Base-by-base conservation (phyloP, 1,284 basidiomycete species). In the Apiotrichum gamsii region DNA sequence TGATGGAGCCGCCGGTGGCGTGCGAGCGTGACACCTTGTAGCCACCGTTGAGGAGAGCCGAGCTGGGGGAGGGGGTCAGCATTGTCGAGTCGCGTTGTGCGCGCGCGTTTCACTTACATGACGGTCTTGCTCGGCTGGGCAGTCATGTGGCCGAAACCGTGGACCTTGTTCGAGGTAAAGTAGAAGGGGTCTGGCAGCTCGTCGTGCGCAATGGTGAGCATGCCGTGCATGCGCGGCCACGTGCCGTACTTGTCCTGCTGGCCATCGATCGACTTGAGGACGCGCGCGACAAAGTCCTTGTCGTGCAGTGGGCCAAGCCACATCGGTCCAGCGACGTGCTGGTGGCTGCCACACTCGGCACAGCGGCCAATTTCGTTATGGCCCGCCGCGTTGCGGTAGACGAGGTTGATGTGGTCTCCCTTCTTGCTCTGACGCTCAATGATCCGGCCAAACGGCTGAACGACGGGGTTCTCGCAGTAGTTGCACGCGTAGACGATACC, bases 281-380 rank as follows among this genome's bases (percentile, higher is more conserved):
- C 81, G 52, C 81, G 80, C 10, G 74, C 67, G 23, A 90, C 79
- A 61, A 97, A 99, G 0, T 74, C 75, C 1, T 74, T 63, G 63
- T 93, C 80, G 62, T 98, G 94, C 19, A 99, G 74, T 0, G 85
- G 80, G 1, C 86, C 93, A 14, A 87, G 82, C 94, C 94, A 98
- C 87, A 98, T 93, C 0, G 94, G 94, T 0, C 94, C 94, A 18
- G 87, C 90, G 60, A 89, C 87, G 72, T 90, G 86, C 60, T 88
- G 74, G 11, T 72, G 72, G 9, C 80, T 82, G 15, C 84, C 82
- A 65, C 94, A 98, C 66, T 96, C 85, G 1, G 80, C 80, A 64
- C 94, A 97, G 47, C 74, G 74, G 9, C 40, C 40, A 18, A 15
- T 13, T 28, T 80, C 78, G n/a, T n/a, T n/a, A n/a, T n/a, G n/a